These are phyloP conservation scores for Jimgerdemannia flammicorona DNA, from an alignment of 192 early-diverging fungal species.

Conservation along the genomic window DNA sequence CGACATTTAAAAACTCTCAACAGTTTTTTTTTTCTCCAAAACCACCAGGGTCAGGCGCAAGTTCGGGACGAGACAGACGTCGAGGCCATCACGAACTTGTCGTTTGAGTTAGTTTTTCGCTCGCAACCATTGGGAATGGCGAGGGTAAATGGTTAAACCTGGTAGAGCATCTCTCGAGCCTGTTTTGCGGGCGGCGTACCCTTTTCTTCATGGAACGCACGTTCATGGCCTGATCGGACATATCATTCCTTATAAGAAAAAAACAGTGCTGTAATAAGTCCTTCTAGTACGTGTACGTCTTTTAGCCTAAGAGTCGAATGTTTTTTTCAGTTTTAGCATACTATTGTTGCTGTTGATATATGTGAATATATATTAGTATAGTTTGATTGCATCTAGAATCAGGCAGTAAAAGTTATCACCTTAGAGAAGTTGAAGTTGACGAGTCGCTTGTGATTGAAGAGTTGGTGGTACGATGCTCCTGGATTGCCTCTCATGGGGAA, in stretches of 20 bases:
- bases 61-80: not conserved
- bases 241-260: not conserved
- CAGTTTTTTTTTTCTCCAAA: not conserved
- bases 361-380: too few relatives aligned
- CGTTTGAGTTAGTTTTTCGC: not conserved
- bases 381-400: too few relatives aligned
- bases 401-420: too few relatives aligned
- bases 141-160: not conserved
- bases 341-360: too few relatives aligned
- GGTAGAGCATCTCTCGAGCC: not conserved
- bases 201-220: not conserved
- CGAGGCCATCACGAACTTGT: not conserved
- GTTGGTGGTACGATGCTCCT: too few relatives aligned
- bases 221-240: not conserved
- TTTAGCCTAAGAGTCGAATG: too few relatives aligned
- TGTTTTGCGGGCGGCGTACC: not conserved
- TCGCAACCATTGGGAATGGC: not conserved
- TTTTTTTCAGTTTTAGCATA: too few relatives aligned
- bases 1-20: not conserved
- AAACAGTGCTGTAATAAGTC: too few relatives aligned
- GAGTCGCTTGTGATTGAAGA: too few relatives aligned
- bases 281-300: too few relatives aligned
- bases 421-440: too few relatives aligned
- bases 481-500: too few relatives aligned
- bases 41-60: not conserved